Evolutionary conservation across 352 stramenopile species (phyloP).

Genomic region (Pythium insidiosum): DNA sequence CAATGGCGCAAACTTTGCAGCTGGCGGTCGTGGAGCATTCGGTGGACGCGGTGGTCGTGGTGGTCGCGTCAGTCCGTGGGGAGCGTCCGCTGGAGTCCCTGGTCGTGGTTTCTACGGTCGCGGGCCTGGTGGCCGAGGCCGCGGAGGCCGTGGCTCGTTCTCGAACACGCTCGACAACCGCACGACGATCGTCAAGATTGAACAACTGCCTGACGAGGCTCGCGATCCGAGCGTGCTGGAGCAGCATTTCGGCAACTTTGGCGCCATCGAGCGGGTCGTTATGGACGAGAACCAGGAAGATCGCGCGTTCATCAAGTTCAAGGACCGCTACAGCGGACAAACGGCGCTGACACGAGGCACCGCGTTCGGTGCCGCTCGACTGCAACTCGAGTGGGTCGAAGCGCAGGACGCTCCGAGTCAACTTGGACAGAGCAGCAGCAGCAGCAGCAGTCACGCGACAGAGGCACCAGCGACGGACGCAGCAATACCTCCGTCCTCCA

Average conservation of each 20-base stretch:
- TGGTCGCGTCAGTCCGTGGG: conserved; percentile 19
- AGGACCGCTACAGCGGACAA: conserved; percentile 70
- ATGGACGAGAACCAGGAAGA: conserved; percentile 33
- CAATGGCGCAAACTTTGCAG: conserved; percentile 7
- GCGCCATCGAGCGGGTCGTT: conserved; percentile 67
- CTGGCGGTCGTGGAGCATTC: not conserved
- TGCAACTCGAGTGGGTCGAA: conserved; percentile 64
- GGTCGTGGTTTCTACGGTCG: conserved; percentile 18
- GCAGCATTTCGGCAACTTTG: conserved; percentile 85
- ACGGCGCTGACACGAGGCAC: conserved; percentile 51
- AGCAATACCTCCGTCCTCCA: no score
- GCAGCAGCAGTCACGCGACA: no score
- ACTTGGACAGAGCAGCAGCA: no score
- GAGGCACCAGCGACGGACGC: no score
- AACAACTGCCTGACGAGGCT: conserved; percentile 66
- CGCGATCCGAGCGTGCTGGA: conserved; percentile 66
- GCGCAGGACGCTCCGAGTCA: conserved; percentile 44
- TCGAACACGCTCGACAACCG: conserved; percentile 80
- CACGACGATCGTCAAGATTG: conserved; percentile 77
- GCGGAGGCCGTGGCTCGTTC: conserved; percentile 25
- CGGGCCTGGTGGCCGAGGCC: conserved; percentile 31
- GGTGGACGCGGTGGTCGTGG: conserved; percentile 7
- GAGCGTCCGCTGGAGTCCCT: not conserved
- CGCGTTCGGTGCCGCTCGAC: conserved; percentile 41
- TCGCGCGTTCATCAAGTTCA: conserved; percentile 77